Evolutionary conservation across 2,329 filamentous ascomycete genomes (phyloP), one percentile per base, ranked within the genome.

Genomic region (Curvularia spicifera): DNA sequence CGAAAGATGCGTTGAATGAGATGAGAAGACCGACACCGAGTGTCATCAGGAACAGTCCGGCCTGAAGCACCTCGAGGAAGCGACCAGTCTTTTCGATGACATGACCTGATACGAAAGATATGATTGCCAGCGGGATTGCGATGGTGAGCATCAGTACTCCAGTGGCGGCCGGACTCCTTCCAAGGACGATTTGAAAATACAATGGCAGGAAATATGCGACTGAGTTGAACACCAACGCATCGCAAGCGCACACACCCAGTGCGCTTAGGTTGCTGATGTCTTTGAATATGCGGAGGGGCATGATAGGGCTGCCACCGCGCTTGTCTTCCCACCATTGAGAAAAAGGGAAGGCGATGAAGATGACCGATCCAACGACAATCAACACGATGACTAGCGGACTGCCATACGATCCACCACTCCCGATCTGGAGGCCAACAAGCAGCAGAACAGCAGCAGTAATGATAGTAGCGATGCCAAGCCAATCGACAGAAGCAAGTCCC

Each of bases 151-250:
- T 81, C 28, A 87, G 82, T 0, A 88, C 63, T 56, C 81, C 82
- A 0, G 86, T 87, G 10, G 80, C 78, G 39, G 89, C 78, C 0
- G 88, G 85, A 0, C 81, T 82, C 1, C 83, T 83, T n/a, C 81
- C 81, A 2, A 87, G 82, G 0, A 89, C 87, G 10, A 87, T 83
- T 72, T 93, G 90, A 59, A 91, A 90, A 75, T 90, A 92, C 0
- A 92, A 80, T 0, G 90, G 90, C 1, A 93, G 78, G 66, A 90
- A 93, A 74, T 91, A 93, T 37, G 86, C 84, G 0, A 83, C 81
- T 0, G 83, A 87, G 55, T 90, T 88, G 73, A 89, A 89, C 33
- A 86, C 83, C 67, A 87, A 79, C 5, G 79, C 78, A 63, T 85
- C 81, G 20, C 76, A 76, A 58, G 81, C 82, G 15, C 76, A 78